These are phyloP conservation scores for Dactylellina cionopaga DNA, from an alignment of 2,329 filamentous ascomycete species.

Conservation along the genomic window DNA sequence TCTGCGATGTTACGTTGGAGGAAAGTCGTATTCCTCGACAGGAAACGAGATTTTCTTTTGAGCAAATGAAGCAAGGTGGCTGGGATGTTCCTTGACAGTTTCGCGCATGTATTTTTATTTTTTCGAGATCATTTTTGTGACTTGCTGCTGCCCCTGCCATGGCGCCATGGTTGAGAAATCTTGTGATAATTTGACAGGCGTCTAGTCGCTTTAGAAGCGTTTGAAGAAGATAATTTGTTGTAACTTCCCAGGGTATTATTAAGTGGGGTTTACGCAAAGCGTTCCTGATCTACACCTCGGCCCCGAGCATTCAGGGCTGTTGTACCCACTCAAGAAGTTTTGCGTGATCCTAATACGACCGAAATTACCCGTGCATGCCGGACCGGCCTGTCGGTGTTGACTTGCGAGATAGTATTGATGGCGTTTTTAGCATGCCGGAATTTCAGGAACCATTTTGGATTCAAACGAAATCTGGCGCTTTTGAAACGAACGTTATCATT, in stretches of 20 bases:
- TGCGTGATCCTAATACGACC: not conserved
- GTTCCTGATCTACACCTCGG: not conserved
- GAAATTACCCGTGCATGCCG: slow-evolving; percentile 19
- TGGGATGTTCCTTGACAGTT: slow-evolving; percentile 26
- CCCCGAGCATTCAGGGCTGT: not conserved
- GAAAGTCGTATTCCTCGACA: slow-evolving; percentile 19
- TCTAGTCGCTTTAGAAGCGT: not conserved
- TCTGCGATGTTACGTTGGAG: slow-evolving; percentile 46
- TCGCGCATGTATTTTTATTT: slow-evolving; percentile 7
- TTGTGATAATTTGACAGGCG: not conserved
- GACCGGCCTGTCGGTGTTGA: slow-evolving; percentile 12
- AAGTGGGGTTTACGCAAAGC: not conserved
- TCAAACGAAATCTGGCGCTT: not conserved
- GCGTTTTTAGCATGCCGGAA: not conserved
- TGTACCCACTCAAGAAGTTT: not conserved
- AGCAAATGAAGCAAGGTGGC: slow-evolving; percentile 13
- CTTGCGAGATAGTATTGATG: too few relatives aligned
- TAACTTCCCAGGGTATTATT: not conserved
- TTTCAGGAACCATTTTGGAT: too few relatives aligned
- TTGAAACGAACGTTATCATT: slow-evolving; percentile 8
- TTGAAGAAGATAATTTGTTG: slow-evolving; percentile 10
- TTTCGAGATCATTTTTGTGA: slow-evolving; percentile 10
- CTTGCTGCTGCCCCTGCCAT: not conserved
- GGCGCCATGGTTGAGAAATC: slow-evolving; percentile 9
- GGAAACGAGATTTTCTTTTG: slow-evolving; percentile 29